These are phyloP conservation scores for Prunus armeniaca DNA, from an alignment of 306 rosid species.

Conservation along the genomic window DNA sequence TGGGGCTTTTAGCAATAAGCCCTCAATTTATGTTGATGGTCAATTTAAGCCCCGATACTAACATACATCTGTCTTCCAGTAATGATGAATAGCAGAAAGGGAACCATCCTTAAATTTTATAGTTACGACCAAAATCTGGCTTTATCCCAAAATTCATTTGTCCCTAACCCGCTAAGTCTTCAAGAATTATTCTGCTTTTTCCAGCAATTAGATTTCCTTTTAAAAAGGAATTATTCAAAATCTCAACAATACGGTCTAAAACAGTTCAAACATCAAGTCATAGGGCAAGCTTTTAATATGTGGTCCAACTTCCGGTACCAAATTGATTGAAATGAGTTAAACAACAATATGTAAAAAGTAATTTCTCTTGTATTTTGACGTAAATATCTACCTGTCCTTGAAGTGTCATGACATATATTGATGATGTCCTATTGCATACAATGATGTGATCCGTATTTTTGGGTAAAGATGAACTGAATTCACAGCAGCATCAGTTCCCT, in stretches of 20 bases:
- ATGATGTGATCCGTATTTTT: conserved; percentile 75
- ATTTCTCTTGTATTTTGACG: background rate
- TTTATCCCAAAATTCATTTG: background rate
- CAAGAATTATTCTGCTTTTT: background rate
- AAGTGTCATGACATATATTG: conserved; percentile 92
- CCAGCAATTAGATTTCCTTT: background rate
- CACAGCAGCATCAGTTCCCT: conserved; percentile 99
- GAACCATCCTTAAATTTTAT: background rate
- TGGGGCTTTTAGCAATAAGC: too few relatives aligned
- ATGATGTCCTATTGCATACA: conserved; percentile 95
- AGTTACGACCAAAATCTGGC: background rate
- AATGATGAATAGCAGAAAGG: background rate
- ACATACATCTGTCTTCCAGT: background rate
- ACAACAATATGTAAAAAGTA: background rate
- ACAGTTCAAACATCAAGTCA: background rate
- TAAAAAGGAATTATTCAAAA: background rate
- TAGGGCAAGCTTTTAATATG: background rate
- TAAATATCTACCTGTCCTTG: conserved; percentile 86
- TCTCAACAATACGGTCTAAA: background rate
- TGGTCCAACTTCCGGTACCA: background rate
- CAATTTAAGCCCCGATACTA: too few relatives aligned
- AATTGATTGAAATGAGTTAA: background rate
- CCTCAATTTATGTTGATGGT: too few relatives aligned
- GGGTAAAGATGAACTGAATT: conserved; percentile 95
- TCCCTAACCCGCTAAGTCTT: background rate